A percentile compares a stretch with the other conserved stretches of the same genome.
These are phyloP conservation scores for Fusarium protoensiforme DNA, from an alignment of 2,329 filamentous ascomycete genomes.

Conservation along the genomic window DNA sequence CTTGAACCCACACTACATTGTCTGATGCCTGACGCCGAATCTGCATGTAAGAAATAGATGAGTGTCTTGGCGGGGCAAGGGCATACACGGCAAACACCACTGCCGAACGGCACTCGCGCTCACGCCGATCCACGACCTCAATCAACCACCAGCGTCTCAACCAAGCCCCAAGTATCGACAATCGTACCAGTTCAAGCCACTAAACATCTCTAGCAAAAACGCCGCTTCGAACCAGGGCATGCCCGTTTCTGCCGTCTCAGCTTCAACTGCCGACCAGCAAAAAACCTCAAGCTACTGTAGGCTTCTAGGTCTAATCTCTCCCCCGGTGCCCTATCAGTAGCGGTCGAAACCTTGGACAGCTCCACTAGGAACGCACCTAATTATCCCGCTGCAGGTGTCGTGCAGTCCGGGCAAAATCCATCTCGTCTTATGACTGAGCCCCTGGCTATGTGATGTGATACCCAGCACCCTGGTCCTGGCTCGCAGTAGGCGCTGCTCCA, in stretches of 20 bases:
- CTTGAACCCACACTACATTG: background rate
- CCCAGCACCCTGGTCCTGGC: background rate
- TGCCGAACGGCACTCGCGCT: background rate
- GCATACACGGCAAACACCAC: background rate
- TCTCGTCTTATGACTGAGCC: background rate
- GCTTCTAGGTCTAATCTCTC: background rate
- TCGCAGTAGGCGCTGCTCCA: background rate
- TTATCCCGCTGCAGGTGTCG: background rate
- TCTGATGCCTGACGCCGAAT: background rate
- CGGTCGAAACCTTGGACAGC: background rate
- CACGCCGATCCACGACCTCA: background rate
- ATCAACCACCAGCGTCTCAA: background rate
- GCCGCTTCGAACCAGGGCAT: background rate
- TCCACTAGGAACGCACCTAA: conserved; percentile 1
- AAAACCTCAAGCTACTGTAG: background rate
- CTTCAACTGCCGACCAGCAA: background rate
- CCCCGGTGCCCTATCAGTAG: background rate
- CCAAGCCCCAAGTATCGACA: background rate
- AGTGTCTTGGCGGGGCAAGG: background rate
- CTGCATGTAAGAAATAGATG: background rate
- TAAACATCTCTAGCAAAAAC: background rate
- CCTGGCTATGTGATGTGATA: background rate
- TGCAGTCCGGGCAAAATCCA: background rate
- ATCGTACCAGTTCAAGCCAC: background rate
- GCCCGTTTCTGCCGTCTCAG: background rate